Conservation (phyloP, 257 asterid species). For the Solanum infundibuliforme region DNA sequence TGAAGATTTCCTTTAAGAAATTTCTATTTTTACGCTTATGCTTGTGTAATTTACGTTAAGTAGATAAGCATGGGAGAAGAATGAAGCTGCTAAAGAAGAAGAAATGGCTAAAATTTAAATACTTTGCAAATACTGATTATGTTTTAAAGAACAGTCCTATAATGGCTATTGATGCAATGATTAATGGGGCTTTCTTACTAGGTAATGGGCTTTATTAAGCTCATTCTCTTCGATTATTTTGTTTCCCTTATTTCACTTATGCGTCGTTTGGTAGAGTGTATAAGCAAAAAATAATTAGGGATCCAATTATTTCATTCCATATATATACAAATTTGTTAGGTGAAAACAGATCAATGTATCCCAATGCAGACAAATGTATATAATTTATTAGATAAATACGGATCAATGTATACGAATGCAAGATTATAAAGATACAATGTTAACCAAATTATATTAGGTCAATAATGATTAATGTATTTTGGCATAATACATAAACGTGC, state of each 20-base stretch:
- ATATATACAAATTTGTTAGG: neutral
- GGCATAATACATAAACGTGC: neutral
- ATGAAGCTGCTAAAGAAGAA: neutral
- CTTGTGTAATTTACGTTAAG: neutral
- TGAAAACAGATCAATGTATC: neutral
- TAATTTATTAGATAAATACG: neutral
- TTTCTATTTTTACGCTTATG: no score
- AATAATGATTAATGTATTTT: no score
- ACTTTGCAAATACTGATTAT: neutral
- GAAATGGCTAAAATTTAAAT: neutral
- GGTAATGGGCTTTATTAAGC: neutral
- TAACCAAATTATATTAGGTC: neutral
- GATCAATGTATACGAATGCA: neutral
- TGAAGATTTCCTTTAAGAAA: no score
- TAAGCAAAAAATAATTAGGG: no score
- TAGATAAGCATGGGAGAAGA: no score
- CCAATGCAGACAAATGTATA: neutral
- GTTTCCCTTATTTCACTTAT: neutral
- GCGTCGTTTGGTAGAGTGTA: neutral
- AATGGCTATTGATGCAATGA: neutral
- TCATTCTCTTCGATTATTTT: neutral
- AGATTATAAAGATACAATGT: no score
- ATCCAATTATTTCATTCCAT: neutral
- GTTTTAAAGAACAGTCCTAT: neutral
- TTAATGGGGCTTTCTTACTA: neutral